phyloP scores from a whole-genome alignment of 2,329 filamentous ascomycete species.

The Penicillium polonicum region DNA sequence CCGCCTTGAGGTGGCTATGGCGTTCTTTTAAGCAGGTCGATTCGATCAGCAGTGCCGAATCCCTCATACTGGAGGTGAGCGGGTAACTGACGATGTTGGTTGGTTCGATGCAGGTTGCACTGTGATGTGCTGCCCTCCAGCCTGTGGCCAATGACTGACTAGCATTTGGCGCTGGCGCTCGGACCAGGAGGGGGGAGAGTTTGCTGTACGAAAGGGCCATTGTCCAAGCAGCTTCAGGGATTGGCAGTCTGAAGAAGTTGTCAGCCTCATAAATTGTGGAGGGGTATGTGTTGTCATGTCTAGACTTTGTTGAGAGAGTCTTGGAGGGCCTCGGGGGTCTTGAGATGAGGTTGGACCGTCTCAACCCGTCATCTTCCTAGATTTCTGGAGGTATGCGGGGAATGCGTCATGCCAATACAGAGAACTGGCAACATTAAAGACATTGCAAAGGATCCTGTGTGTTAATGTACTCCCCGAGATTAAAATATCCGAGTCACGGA shows the following conservation, averaged over 20 bases:
- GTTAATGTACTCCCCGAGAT: neutral
- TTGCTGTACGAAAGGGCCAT: neutral
- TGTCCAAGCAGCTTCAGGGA: neutral
- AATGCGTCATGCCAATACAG: neutral
- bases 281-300: neutral
- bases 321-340: neutral
- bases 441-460: neutral
- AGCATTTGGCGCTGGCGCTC: constrained; percentile 4
- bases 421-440: neutral
- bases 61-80: constrained; percentile 3
- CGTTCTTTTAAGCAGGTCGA: constrained; percentile 24
- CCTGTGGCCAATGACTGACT: neutral
- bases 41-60: constrained; percentile 18
- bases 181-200: constrained; percentile 4
- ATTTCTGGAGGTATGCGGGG: neutral
- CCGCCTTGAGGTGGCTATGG: constrained; percentile 22
- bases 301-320: neutral
- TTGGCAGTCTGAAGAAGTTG: neutral
- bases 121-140: constrained; percentile 7
- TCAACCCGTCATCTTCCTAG: no score
- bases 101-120: constrained; percentile 7
- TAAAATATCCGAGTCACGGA: neutral
- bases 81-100: constrained; percentile 12
- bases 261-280: constrained; percentile 1
- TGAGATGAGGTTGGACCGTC: neutral